Evolutionary conservation across 2,329 filamentous ascomycete genomes (phyloP).

Genomic region (Neopestalotiopsis clavispora): DNA sequence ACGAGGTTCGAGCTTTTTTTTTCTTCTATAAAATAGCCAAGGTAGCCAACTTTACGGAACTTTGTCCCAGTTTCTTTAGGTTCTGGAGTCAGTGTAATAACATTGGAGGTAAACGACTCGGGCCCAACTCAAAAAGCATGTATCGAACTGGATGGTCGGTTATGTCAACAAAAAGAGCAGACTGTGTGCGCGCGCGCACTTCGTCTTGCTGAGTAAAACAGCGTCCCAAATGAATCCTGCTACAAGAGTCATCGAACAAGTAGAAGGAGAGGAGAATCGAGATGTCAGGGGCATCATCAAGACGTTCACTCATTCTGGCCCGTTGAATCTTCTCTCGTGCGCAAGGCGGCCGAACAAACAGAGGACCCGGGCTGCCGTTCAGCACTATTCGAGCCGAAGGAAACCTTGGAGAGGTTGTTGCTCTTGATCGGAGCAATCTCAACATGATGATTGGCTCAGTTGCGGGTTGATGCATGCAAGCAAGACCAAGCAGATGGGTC

Average conservation of each 20-base stretch:
- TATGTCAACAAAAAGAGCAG: not conserved
- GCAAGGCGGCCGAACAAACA: not conserved
- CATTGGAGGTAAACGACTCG: conserved; percentile 7
- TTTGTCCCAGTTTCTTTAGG: not conserved
- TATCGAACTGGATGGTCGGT: not conserved
- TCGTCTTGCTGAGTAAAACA: not conserved
- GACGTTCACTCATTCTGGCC: not conserved
- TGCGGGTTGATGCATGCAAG: not conserved
- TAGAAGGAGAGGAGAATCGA: not conserved
- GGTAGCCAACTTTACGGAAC: not conserved
- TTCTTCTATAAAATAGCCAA: not conserved
- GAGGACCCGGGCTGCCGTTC: not conserved
- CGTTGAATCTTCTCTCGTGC: not conserved
- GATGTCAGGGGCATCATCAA: not conserved
- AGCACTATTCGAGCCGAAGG: not conserved
- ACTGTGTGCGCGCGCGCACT: not conserved
- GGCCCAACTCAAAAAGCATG: conserved; percentile 3
- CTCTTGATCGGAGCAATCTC: not conserved
- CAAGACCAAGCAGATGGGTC: not conserved
- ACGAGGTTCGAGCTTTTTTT: not conserved
- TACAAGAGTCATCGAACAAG: too few relatives aligned
- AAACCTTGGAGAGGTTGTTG: not conserved
- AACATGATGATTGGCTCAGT: not conserved
- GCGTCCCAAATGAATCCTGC: not conserved
- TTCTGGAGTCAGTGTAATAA: not conserved